These are phyloP conservation scores for Wickerhamiella pararugosa DNA, from an alignment of 1,139 yeast genomes.

Conservation along the genomic window DNA sequence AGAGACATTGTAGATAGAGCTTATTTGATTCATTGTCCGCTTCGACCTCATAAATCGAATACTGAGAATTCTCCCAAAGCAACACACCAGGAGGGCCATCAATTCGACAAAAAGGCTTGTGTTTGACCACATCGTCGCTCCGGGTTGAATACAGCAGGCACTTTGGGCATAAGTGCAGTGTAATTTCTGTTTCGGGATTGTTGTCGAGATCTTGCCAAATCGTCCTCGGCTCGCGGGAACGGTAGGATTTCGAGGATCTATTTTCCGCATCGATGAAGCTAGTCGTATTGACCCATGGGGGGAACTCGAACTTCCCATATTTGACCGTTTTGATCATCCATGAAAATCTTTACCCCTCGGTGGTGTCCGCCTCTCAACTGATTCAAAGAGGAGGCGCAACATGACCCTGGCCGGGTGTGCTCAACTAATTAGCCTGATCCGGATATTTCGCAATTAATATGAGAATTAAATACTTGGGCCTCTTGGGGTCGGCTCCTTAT, in stretches of 20 bases:
- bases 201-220: constrained; percentile 14
- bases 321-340: constrained; percentile 14
- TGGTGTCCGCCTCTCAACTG: too few species aligned
- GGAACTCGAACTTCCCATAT: constrained; percentile 14
- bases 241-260: constrained; percentile 13
- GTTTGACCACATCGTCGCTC: constrained; percentile 21
- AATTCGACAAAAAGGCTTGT: constrained; percentile 30
- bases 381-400: too few species aligned
- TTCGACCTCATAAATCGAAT: constrained; percentile 46
- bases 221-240: constrained; percentile 14
- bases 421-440: too few species aligned
- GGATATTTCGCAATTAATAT: too few species aligned
- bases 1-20: constrained; percentile 65
- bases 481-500: too few species aligned
- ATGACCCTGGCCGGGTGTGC: too few species aligned
- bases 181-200: constrained; percentile 5
- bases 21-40: constrained; percentile 39
- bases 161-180: constrained; percentile 42
- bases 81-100: constrained; percentile 43
- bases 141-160: constrained; percentile 68
- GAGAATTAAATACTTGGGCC: too few species aligned
- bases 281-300: constrained; percentile 15
- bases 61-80: constrained; percentile 46
- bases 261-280: constrained; percentile 14
- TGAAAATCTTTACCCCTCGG: neutral